A percentile compares a stretch with the other conserved stretches of the same genome.
These are phyloP conservation scores for Ogataea nakhonphanomensis DNA, from an alignment of 805 yeast genomes.

Conservation along the genomic window DNA sequence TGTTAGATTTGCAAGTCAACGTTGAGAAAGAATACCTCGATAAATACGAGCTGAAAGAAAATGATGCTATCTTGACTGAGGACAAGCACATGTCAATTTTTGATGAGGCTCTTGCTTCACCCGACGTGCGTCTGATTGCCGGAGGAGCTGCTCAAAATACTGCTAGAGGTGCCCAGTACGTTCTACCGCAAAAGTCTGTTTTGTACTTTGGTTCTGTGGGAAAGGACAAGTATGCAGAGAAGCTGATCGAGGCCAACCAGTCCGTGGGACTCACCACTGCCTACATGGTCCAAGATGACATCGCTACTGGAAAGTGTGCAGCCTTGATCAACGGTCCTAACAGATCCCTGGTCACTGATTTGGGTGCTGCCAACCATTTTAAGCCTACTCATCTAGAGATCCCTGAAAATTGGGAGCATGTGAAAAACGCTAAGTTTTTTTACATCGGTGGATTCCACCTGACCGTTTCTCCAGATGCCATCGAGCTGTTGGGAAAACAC, in stretches of 20 bases:
- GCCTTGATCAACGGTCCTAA: constrained; percentile 79
- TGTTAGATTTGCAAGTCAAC: constrained; percentile 80
- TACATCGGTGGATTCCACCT: constrained; percentile 99
- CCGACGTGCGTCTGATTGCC: constrained; percentile 71
- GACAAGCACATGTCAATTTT: constrained; percentile 83
- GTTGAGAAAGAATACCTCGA: constrained; percentile 64
- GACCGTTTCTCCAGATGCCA: constrained; percentile 96
- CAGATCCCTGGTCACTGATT: constrained; percentile 93
- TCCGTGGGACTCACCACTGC: constrained; percentile 84
- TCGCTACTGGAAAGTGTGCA: constrained; percentile 97
- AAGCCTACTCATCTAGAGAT: constrained; percentile 80
- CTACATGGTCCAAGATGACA: constrained; percentile 73
- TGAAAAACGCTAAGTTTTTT: constrained; percentile 74
- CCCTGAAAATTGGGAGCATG: constrained; percentile 86
- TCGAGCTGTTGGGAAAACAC: constrained; percentile 82
- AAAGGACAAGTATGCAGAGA: constrained; percentile 80
- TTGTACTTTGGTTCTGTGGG: constrained; percentile 97
- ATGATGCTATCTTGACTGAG: constrained; percentile 88
- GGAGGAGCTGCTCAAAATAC: constrained; percentile 99
- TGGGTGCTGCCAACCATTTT: constrained; percentile 98
- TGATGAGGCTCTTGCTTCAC: constrained; percentile 65
- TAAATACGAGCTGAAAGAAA: constrained; percentile 80
- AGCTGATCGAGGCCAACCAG: constrained; percentile 76
- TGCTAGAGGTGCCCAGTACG: constrained; percentile 96
- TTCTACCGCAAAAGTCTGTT: constrained; percentile 77